phyloP scores from a whole-genome alignment of 441 rosid species.

The Populus trichocarpa region DNA sequence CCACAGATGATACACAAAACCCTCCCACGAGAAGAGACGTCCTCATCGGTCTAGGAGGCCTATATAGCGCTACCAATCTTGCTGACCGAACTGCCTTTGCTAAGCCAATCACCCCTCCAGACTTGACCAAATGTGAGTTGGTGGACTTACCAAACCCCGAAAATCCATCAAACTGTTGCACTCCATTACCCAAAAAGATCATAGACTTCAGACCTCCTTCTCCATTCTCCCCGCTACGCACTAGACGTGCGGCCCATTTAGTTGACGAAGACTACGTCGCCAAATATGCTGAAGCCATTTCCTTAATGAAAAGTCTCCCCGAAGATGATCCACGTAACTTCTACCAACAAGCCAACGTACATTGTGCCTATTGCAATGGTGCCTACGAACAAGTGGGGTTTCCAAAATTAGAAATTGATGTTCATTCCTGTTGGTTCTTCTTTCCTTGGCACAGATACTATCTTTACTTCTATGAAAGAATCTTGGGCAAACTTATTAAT shows the following conservation, averaged over 20 bases:
- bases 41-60: constrained; percentile 37
- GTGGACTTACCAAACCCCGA: no score
- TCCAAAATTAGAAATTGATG: constrained; percentile 47
- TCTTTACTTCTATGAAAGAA: constrained; percentile 51
- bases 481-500: constrained; percentile 45
- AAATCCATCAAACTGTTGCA: constrained; percentile 45
- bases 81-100: constrained; percentile 23
- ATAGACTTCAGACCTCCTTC: constrained; percentile 41
- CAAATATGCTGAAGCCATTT: constrained; percentile 45
- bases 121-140: constrained; percentile 28
- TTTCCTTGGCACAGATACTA: constrained; percentile 59
- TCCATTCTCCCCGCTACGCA: constrained; percentile 22
- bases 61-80: constrained; percentile 15
- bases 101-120: constrained; percentile 35
- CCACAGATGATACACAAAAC: constrained; percentile 18
- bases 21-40: constrained; percentile 36
- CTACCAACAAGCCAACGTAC: constrained; percentile 52
- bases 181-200: constrained; percentile 37
- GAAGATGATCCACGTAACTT: constrained; percentile 58
- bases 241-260: constrained; percentile 55
- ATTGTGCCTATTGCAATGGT: constrained; percentile 62
- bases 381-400: constrained; percentile 55
- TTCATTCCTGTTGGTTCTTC: constrained; percentile 60
- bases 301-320: constrained; percentile 62
- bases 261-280: constrained; percentile 37